phyloP scores from a whole-genome alignment of 768 basidiomycete genomes.

The Xerocomus spinulosus region DNA sequence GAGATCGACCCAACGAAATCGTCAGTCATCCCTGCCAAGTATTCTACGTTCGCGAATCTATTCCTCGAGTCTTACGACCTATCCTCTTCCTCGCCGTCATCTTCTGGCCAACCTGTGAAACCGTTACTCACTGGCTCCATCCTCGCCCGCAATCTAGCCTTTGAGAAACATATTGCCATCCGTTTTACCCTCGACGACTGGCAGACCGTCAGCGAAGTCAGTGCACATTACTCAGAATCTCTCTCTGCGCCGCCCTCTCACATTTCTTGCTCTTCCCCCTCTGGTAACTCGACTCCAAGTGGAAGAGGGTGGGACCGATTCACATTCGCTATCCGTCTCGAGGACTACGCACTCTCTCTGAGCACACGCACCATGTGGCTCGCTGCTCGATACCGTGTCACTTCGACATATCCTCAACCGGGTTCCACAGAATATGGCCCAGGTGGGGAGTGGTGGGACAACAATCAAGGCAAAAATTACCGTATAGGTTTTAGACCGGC shows the following conservation, averaged over 20 bases:
- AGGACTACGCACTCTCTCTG: conserved; percentile 58
- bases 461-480: conserved; percentile 78
- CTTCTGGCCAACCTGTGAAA: conserved; percentile 8
- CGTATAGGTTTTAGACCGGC: conserved; percentile 54
- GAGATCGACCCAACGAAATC: conserved; percentile 21
- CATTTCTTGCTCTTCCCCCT: conserved; percentile 9
- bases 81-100: conserved; percentile 10
- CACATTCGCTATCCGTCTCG: conserved; percentile 59
- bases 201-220: conserved; percentile 88
- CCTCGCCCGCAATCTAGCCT: conserved; percentile 80
- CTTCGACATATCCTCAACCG: conserved; percentile 15
- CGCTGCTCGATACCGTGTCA: conserved; percentile 48
- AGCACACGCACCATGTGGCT: conserved; percentile 54
- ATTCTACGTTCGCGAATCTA: conserved; percentile 25
- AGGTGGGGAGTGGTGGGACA: conserved; percentile 91
- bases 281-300: not conserved
- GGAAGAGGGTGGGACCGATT: conserved; percentile 53
- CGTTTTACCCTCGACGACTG: conserved; percentile 93
- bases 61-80: conserved; percentile 37
- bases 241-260: conserved; percentile 35
- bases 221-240: conserved; percentile 44
- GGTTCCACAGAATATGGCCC: conserved; percentile 30
- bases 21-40: conserved; percentile 8
- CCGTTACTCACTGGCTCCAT: conserved; percentile 64
- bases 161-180: conserved; percentile 79